Conservation (phyloP, 1,139 yeast genomes). For the Candida buenavistaensis region DNA sequence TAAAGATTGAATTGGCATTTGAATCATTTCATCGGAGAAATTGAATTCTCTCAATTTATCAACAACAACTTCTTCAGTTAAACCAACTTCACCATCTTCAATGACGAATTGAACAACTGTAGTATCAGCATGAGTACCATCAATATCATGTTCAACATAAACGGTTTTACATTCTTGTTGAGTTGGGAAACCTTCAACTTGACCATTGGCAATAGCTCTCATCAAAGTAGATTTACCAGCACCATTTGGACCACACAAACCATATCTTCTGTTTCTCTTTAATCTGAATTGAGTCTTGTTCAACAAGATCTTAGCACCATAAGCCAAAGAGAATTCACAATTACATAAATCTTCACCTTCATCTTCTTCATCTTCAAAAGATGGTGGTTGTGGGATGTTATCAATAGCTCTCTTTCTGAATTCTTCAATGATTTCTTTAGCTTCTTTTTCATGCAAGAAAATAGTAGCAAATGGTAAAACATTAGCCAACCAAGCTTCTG, state of each 20-base stretch:
- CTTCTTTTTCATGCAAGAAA: conserved; percentile 90
- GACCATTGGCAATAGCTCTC: conserved; percentile 99
- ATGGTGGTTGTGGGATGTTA: conserved; percentile 95
- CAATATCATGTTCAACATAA: conserved; percentile 99
- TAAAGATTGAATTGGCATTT: conserved; percentile 90
- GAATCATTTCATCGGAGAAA: conserved; percentile 89
- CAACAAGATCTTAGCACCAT: conserved; percentile 99
- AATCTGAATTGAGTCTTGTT: conserved; percentile 99
- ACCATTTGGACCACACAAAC: conserved; percentile 99
- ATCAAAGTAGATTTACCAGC: conserved; percentile 99
- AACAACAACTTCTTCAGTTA: conserved; percentile 64
- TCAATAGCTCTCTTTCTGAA: conserved; percentile 96
- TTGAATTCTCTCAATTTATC: conserved; percentile 82
- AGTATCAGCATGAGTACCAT: conserved; percentile 96
- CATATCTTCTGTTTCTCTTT: conserved; percentile 99
- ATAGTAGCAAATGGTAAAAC: conserved; percentile 93
- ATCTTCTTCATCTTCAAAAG: conserved; percentile 98
- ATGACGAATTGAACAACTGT: conserved; percentile 88
- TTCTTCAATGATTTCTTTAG: conserved; percentile 88
- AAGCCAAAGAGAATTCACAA: conserved; percentile 99
- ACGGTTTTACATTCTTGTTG: conserved; percentile 98
- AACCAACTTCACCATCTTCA: conserved; percentile 79
- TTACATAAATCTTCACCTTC: conserved; percentile 99
- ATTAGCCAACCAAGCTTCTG: conserved; percentile 85
- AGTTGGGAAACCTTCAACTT: conserved; percentile 99